Evolutionary conservation across 129 eudicot species (phyloP), one percentile per base, ranked within the genome.

Genomic region (Arctium minus): DNA sequence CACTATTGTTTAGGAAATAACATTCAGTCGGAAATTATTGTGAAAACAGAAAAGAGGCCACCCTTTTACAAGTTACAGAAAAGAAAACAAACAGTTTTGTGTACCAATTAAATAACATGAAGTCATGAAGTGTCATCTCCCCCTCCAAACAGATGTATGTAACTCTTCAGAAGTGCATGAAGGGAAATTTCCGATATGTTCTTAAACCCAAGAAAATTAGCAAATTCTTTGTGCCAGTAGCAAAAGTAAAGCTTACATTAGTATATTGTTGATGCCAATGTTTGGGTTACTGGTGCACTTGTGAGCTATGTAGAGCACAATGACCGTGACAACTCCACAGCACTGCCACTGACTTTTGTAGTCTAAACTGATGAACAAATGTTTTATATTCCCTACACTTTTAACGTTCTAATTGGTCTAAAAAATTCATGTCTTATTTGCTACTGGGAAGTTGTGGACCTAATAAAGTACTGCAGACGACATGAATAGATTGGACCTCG

Each of bases 41-140:
- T 48, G 15, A 80, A 79, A 4, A 32, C 83, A 8, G 39, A 79
- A 79, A 15, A 79, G 44, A 22, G 82, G 82, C 68, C 83, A 79
- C 37, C 31, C 5, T 53, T 53, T 53, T 13, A 3, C 18, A 13
- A 4, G 65, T 53, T 53, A 12, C 18, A 65, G 13, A 79, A 11
- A 53, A 29, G n/a, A 64, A 68, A 42, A 27, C 31, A 2, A 67
- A 32, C 11, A 73, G 31, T 46, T 74, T 18, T 10, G 36, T 74
- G 64, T 74, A 10, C 27, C 15, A 39, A 74, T 74, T 33, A 22
- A n/a, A 29, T 40, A 9, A 74, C 62, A 18, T 9, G 62, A 74
- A 40, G 36, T 37, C 50, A 38, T 42, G 50, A 42, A 42, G 50
- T 42, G 50, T 12, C 30, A 42, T 27, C 29, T 74, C 33, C 35